phyloP scores from a whole-genome alignment of 192 early-diverging fungal genomes.

The Borealophlyctis nickersoniae region DNA sequence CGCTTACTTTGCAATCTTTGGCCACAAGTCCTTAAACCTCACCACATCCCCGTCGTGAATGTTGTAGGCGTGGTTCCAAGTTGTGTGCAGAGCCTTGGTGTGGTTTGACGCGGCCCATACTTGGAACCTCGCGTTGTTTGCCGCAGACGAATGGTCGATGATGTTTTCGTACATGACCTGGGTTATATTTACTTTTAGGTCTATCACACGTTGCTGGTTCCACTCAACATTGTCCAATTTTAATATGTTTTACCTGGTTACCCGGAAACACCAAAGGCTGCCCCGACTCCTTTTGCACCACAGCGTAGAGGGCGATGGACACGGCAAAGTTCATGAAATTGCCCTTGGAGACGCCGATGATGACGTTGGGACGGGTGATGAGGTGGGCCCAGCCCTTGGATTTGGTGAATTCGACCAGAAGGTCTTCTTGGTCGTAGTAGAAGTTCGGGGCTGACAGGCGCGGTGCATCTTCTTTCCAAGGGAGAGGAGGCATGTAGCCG shows the following conservation, averaged over 20 bases:
- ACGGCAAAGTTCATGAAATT: slow-evolving; percentile 22
- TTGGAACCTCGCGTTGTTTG: slow-evolving; percentile 16
- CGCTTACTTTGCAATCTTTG: slow-evolving; percentile 20
- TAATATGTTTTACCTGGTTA: too few species aligned
- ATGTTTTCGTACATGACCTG: slow-evolving; percentile 16
- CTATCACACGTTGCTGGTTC: too few species aligned
- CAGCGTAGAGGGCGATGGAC: slow-evolving; percentile 13
- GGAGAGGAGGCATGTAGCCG: background rate
- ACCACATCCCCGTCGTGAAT: slow-evolving; percentile 15
- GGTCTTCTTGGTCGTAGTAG: slow-evolving; percentile 15
- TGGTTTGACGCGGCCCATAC: background rate
- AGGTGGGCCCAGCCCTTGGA: background rate
- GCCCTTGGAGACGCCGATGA: slow-evolving; percentile 15
- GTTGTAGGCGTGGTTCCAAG: slow-evolving; percentile 10
- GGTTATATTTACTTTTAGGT: too few species aligned
- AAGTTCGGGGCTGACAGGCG: slow-evolving; percentile 14
- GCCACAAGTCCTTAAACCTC: slow-evolving; percentile 13
- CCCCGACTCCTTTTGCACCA: slow-evolving; percentile 8
- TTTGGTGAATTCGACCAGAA: background rate
- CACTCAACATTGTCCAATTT: too few species aligned
- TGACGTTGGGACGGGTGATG: slow-evolving; percentile 12
- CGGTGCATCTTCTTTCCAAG: slow-evolving; percentile 16
- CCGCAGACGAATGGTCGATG: slow-evolving; percentile 6
- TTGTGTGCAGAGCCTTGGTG: background rate
- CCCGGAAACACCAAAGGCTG: slow-evolving; percentile 16